A percentile compares a stretch with the other conserved stretches of the same genome.
phyloP scores from a whole-genome alignment of 306 rosid genomes.

The Albizia julibrissin region DNA sequence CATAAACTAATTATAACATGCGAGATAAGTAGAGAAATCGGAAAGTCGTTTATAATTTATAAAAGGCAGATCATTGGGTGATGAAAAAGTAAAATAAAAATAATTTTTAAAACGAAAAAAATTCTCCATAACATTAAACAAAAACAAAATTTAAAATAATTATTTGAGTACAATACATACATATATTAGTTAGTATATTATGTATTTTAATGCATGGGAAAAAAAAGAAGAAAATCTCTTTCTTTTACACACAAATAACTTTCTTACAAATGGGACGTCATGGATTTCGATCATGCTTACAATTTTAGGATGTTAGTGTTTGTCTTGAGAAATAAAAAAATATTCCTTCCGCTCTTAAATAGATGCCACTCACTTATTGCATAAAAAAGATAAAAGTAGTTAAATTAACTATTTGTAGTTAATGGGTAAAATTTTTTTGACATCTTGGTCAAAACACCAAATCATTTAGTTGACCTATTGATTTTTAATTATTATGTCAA shows the following conservation, averaged over 20 bases:
- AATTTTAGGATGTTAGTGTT: no score
- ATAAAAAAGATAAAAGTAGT: no score
- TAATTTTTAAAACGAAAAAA: not conserved
- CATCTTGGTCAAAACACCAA: no score
- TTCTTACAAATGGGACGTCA: no score
- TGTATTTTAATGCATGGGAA: not conserved
- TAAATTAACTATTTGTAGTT: no score
- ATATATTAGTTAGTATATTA: not conserved
- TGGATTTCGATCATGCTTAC: not conserved
- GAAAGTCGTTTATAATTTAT: not conserved
- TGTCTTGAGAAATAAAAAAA: no score
- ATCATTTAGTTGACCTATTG: no score
- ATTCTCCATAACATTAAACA: not conserved
- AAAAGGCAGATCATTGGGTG: not conserved
- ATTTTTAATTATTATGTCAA: no score
- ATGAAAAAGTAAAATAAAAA: not conserved
- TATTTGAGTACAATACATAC: not conserved
- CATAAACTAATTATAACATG: not conserved
- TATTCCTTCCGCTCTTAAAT: no score
- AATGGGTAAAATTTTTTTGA: no score
- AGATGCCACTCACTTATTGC: no score
- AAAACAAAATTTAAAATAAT: not conserved
- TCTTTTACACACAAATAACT: not conserved
- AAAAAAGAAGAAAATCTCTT: not conserved
- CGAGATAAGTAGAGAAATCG: not conserved